phyloP scores from a whole-genome alignment of 768 basidiomycete species.

The Tricholoma furcatifolium region DNA sequence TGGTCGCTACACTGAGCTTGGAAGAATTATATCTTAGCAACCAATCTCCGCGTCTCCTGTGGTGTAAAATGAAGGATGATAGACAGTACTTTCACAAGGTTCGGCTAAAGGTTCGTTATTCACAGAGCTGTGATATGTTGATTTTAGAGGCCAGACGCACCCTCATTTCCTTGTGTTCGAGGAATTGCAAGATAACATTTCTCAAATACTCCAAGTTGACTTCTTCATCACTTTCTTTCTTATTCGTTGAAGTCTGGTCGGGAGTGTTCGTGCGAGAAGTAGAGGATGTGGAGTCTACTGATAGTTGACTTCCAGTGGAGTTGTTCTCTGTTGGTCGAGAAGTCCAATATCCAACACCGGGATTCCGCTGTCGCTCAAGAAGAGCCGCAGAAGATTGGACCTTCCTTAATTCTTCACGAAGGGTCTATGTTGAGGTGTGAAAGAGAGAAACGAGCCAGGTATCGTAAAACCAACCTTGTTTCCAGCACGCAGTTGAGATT shows the following conservation, averaged over 20 bases:
- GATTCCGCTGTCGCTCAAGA: slow-evolving; percentile 87
- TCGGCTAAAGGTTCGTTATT: slow-evolving; percentile 9
- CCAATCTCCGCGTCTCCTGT: slow-evolving; percentile 85
- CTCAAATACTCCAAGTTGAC: slow-evolving; percentile 94
- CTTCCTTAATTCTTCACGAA: slow-evolving; percentile 93
- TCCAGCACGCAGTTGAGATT: slow-evolving; percentile 64
- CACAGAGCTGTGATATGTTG: neutral
- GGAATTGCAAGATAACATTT: slow-evolving; percentile 95
- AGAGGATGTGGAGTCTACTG: slow-evolving; percentile 31
- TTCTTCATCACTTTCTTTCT: slow-evolving; percentile 73
- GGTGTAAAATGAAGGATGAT: slow-evolving; percentile 95
- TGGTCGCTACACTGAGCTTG: too few species aligned
- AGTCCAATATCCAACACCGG: slow-evolving; percentile 93
- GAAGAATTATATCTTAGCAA: slow-evolving; percentile 70
- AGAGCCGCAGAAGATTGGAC: slow-evolving; percentile 91
- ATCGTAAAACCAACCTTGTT: slow-evolving; percentile 63
- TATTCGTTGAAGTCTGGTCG: slow-evolving; percentile 26
- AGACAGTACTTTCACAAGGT: slow-evolving; percentile 83
- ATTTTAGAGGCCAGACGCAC: slow-evolving; percentile 44
- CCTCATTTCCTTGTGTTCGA: slow-evolving; percentile 98
- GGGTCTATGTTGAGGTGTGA: slow-evolving; percentile 46
- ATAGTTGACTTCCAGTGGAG: slow-evolving; percentile 40
- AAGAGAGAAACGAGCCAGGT: neutral
- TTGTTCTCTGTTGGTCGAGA: slow-evolving; percentile 40
- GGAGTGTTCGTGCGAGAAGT: slow-evolving; percentile 33